Evolutionary conservation across 139 green algal genomes (phyloP), one percentile per base, ranked within the genome.

Genomic region (Diplosphaera chodatii): DNA sequence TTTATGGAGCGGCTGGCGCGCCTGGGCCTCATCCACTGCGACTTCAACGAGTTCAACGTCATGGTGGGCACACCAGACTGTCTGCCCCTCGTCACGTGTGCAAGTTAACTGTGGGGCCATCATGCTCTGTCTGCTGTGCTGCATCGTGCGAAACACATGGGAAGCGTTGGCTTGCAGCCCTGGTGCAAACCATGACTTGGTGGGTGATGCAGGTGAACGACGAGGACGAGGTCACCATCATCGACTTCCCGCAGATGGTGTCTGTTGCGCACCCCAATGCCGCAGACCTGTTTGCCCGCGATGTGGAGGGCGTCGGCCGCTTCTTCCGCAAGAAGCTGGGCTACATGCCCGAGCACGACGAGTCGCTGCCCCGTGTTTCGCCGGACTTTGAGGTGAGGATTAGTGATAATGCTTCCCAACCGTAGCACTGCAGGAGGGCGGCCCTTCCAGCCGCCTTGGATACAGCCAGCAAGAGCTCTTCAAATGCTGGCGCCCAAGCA

Each of bases 21-120:
- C 29, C 71, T 90, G 30, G 96, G 96, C 23, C 86, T 99, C 3
- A 85, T 99, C 31, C 96, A 99, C 85, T 98, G 95, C 83, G 96
- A 99, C 85, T 98, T 95, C 85, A 99, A 99, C 79, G 96, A 99
- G 80, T 99, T 99, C 85, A 99, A 99, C 75, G 74, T 97, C 22
- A 75, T 97, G 69, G 80, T 84, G 59, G 66, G 72, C 66, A 40
- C 21, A 13, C 37, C 13, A 13, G 10, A 21, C 10, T 21, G 13
- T n/a, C n/a, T n/a, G n/a, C n/a, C n/a, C n/a, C n/a, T n/a, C n/a
- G n/a, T n/a, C n/a, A n/a, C n/a, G n/a, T n/a, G n/a, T n/a, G n/a
- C n/a, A n/a, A n/a, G n/a, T n/a, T n/a, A n/a, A n/a, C n/a, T n/a
- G n/a, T n/a, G n/a, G n/a, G n/a, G n/a, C n/a, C n/a, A n/a, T n/a